Evolutionary conservation across 2,329 filamentous ascomycete species (phyloP).

Genomic region (Blastomyces gilchristii): DNA sequence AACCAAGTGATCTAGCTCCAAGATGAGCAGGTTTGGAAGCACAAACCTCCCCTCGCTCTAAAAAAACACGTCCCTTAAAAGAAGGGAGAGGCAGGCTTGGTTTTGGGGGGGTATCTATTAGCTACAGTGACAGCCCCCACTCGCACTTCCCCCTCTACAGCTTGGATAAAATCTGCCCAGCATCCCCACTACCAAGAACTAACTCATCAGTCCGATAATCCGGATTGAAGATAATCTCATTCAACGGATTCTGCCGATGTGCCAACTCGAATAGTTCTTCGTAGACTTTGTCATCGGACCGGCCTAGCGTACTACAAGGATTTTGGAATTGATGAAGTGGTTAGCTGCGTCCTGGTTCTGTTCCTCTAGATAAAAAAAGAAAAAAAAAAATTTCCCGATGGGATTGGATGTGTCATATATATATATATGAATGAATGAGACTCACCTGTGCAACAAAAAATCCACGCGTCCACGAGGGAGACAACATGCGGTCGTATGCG

Average conservation of each 20-base stretch:
- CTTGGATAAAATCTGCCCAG: constrained; percentile 13
- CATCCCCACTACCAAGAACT: constrained; percentile 37
- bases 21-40: too few species aligned
- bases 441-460: constrained; percentile 38
- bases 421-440: not conserved
- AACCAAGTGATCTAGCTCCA: too few species aligned
- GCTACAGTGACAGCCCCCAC: not conserved
- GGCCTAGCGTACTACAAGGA: constrained; percentile 37
- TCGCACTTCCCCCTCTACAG: constrained; percentile 15
- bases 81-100: not conserved
- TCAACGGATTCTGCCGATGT: constrained; percentile 43
- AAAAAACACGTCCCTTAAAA: not conserved
- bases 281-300: constrained; percentile 45
- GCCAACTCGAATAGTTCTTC: constrained; percentile 44
- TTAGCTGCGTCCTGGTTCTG: not conserved
- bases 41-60: too few species aligned
- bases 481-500: constrained; percentile 43
- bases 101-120: constrained; percentile 8
- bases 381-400: too few species aligned
- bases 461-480: constrained; percentile 44
- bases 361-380: not conserved
- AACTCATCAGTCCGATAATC: constrained; percentile 42
- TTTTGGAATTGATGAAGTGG: not conserved
- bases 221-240: constrained; percentile 42
- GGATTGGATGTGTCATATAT: too few species aligned